A percentile compares a stretch with the other conserved stretches of the same genome.
These are phyloP conservation scores for Nepenthes mirabilis DNA, from an alignment of 148 eudicot genomes.

Conservation along the genomic window DNA sequence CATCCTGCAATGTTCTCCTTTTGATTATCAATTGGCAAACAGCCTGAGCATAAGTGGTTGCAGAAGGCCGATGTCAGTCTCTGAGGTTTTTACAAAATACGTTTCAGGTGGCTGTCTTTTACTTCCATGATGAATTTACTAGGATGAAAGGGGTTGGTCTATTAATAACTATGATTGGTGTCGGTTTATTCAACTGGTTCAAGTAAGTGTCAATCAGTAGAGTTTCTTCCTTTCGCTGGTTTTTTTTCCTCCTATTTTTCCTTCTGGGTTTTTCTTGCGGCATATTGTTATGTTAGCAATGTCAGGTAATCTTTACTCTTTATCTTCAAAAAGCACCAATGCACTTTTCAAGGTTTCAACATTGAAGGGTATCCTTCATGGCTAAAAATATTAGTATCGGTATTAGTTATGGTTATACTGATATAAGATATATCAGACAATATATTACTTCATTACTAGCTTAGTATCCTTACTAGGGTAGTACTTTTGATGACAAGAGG, in stretches of 20 bases:
- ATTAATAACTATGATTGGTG: conserved; percentile 67
- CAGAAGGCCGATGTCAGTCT: not conserved
- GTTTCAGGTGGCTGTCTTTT: conserved; percentile 89
- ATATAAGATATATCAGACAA: too few species aligned
- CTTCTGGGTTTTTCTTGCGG: not conserved
- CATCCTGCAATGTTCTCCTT: not conserved
- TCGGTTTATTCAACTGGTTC: conserved; percentile 90
- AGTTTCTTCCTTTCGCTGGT: not conserved
- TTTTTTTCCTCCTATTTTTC: not conserved
- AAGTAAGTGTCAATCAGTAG: conserved; percentile 58
- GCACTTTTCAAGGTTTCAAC: too few species aligned
- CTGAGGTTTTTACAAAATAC: conserved; percentile 7
- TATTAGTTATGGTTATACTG: too few species aligned
- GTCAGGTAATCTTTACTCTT: not conserved
- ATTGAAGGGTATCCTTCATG: too few species aligned
- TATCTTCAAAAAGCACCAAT: not conserved
- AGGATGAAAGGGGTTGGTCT: conserved; percentile 91
- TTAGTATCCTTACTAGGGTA: too few species aligned
- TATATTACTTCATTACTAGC: too few species aligned
- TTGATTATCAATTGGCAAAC: not conserved
- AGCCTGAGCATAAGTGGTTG: not conserved
- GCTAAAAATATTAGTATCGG: too few species aligned
- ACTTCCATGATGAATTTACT: conserved; percentile 94
- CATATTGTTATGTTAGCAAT: too few species aligned
- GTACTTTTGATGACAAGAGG: too few species aligned